phyloP scores from a whole-genome alignment of 108 stramenopile genomes.

The Skeletonema grethae region DNA sequence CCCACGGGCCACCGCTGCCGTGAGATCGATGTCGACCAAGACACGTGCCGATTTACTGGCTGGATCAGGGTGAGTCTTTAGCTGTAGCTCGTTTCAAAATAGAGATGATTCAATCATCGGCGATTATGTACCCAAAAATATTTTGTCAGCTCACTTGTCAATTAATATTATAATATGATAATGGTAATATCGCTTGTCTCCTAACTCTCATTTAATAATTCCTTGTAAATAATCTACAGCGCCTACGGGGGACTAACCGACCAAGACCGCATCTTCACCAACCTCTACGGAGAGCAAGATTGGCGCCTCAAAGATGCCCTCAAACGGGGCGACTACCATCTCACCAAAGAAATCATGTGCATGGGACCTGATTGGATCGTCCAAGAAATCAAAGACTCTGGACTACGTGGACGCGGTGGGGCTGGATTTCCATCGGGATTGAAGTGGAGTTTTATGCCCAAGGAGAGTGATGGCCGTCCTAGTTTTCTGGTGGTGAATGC shows the following conservation, averaged over 20 bases:
- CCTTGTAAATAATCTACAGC: conserved; percentile 10
- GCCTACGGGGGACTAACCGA: conserved; percentile 94
- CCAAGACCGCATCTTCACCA: conserved; percentile 99
- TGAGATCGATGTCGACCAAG: conserved; percentile 31
- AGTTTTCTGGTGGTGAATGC: conserved; percentile 99
- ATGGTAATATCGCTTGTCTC: not conserved
- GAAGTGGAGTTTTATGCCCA: conserved; percentile 99
- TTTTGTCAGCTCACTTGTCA: not conserved
- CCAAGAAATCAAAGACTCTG: conserved; percentile 99
- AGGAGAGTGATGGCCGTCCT: conserved; percentile 97
- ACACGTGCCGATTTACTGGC: conserved; percentile 49
- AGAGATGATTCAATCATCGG: not conserved
- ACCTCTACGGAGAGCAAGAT: conserved; percentile 99
- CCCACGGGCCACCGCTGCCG: conserved; percentile 9
- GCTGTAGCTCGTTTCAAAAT: not conserved
- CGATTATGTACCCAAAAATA: not conserved
- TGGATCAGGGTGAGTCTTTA: conserved; percentile 42
- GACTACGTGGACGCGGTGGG: conserved; percentile 98
- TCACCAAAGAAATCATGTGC: conserved; percentile 98
- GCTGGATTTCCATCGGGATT: conserved; percentile 98
- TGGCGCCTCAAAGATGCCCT: conserved; percentile 96
- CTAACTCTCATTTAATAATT: not conserved
- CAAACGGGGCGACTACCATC: conserved; percentile 92
- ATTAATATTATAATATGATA: not conserved
- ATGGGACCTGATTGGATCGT: conserved; percentile 99